Conservation (phyloP, 306 rosid genomes). For the Vigna angularis region DNA sequence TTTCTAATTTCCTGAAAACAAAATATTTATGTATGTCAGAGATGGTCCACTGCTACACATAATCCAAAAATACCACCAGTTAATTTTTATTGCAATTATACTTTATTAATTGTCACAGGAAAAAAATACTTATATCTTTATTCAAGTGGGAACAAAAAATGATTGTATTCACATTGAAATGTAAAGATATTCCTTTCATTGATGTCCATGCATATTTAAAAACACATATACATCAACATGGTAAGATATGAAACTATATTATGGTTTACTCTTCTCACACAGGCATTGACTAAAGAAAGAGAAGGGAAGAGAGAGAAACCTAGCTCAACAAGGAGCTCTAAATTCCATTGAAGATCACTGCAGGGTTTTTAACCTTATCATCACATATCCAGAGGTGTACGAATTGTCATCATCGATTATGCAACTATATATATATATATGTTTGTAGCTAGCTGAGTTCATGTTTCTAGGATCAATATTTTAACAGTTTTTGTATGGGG, state of each 20-base stretch:
- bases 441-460: neutral
- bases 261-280: conserved; percentile 40
- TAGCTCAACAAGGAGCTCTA: conserved; percentile 6
- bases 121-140: neutral
- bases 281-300: conserved; percentile 9
- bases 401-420: conserved; percentile 26
- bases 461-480: conserved; percentile 32
- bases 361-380: conserved; percentile 16
- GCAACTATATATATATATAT: neutral
- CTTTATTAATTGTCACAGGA: conserved; percentile 2
- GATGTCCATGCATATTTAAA: conserved; percentile 43
- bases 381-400: conserved; percentile 18
- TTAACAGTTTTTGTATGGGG: conserved; percentile 28
- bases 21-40: neutral
- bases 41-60: conserved; percentile 4
- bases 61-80: conserved; percentile 31
- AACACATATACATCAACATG: conserved; percentile 30
- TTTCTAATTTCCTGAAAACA: conserved; percentile 33
- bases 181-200: conserved; percentile 47
- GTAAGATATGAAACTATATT: conserved; percentile 35
- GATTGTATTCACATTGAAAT: conserved; percentile 49
- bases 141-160: conserved; percentile 43
- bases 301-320: conserved; percentile 33
- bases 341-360: conserved; percentile 45
- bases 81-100: neutral